phyloP scores from a whole-genome alignment of 345 rosid species.

The Citrus reticulata region DNA sequence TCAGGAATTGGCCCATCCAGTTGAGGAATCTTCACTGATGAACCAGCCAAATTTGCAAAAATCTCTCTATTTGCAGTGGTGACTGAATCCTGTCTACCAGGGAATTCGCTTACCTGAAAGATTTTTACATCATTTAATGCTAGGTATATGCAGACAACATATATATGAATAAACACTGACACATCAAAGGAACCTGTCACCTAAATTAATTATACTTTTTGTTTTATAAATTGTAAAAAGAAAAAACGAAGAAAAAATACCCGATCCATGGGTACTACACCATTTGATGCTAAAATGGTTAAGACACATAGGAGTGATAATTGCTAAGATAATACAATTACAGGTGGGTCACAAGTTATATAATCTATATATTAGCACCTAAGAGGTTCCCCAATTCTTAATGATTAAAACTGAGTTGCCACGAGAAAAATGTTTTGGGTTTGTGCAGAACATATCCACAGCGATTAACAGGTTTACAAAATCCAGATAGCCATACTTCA shows the following conservation, averaged over 20 bases:
- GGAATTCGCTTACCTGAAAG: slow-evolving; percentile 34
- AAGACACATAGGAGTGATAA: neutral
- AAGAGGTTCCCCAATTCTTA: neutral
- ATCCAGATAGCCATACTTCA: neutral
- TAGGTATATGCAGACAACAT: neutral
- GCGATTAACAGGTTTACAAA: neutral
- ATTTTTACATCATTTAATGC: slow-evolving; percentile 4
- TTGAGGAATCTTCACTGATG: slow-evolving; percentile 67
- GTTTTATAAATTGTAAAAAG: too few species aligned
- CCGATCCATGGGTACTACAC: neutral
- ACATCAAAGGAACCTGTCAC: neutral
- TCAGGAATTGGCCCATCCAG: slow-evolving; percentile 94
- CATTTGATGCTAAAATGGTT: neutral
- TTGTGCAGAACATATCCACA: neutral
- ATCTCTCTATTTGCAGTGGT: slow-evolving; percentile 20
- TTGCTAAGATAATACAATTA: neutral
- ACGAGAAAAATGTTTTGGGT: neutral
- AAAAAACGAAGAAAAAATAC: too few species aligned
- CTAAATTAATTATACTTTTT: neutral
- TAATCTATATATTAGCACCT: neutral
- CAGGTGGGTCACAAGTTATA: neutral
- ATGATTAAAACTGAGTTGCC: neutral
- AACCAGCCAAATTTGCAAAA: slow-evolving; percentile 11
- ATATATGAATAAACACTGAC: neutral
- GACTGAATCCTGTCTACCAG: slow-evolving; percentile 9